These are phyloP conservation scores for Eleusine indica DNA, from an alignment of 176 grass and related monocot genomes.

Conservation along the genomic window DNA sequence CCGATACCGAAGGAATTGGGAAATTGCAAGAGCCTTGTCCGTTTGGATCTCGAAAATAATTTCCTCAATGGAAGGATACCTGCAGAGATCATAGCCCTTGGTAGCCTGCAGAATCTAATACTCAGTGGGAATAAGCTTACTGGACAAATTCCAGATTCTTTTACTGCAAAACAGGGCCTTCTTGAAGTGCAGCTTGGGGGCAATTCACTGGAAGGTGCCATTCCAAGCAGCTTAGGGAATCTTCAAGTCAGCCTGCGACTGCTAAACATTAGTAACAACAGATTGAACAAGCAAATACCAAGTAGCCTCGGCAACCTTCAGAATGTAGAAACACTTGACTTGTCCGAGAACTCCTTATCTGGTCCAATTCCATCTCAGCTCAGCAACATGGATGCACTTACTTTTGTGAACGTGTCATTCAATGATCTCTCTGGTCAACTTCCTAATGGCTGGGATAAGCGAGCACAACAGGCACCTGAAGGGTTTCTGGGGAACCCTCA, in stretches of 20 bases:
- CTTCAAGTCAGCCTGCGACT: slow-evolving; percentile 41
- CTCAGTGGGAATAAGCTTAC: slow-evolving; percentile 48
- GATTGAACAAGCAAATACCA: slow-evolving; percentile 48
- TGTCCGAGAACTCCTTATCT: slow-evolving; percentile 47
- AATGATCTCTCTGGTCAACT: slow-evolving; percentile 33
- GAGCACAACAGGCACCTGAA: slow-evolving; percentile 18
- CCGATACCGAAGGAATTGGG: slow-evolving; percentile 40
- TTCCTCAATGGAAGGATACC: slow-evolving; percentile 53
- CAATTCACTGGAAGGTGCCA: slow-evolving; percentile 49
- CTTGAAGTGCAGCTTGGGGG: slow-evolving; percentile 52
- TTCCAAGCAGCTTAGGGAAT: slow-evolving; percentile 47
- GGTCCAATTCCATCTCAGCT: slow-evolving; percentile 50
- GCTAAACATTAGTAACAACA: slow-evolving; percentile 55
- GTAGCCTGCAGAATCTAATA: slow-evolving; percentile 41
- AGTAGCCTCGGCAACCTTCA: slow-evolving; percentile 50
- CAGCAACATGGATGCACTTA: slow-evolving; percentile 42
- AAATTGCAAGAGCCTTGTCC: slow-evolving; percentile 34
- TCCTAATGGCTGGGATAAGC: slow-evolving; percentile 49
- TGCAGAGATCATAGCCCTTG: slow-evolving; percentile 30
- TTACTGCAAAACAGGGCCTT: slow-evolving; percentile 35
- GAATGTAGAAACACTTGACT: slow-evolving; percentile 51
- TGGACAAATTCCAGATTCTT: slow-evolving; percentile 51
- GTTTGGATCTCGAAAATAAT: slow-evolving; percentile 46
- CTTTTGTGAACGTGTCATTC: background rate
- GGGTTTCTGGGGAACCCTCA: slow-evolving; percentile 51